Conservation (phyloP, 257 asterid genomes). For the Solanum bulbocastanum region DNA sequence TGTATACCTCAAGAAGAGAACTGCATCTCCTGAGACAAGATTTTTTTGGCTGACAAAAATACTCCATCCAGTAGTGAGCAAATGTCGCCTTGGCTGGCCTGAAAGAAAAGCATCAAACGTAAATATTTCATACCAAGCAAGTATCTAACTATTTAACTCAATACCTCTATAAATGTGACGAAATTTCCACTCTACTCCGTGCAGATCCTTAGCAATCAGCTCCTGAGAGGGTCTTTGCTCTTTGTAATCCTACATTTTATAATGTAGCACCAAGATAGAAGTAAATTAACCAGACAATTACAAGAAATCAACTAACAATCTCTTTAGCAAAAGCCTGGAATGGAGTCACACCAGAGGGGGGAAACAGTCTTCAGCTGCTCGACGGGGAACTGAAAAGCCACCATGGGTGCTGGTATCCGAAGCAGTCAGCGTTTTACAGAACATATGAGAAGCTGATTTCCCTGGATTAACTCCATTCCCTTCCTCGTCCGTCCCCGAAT, state of each 20-base stretch:
- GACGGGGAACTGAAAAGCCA: slow-evolving; percentile 96
- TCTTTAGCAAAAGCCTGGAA: not conserved
- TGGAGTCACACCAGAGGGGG: slow-evolving; percentile 74
- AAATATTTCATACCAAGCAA: not conserved
- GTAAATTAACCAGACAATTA: not conserved
- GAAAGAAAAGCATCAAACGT: slow-evolving; percentile 16
- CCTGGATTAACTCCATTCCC: slow-evolving; percentile 35
- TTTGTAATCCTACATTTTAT: slow-evolving; percentile 54
- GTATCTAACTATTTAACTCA: not conserved
- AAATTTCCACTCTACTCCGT: slow-evolving; percentile 95
- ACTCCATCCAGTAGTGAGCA: slow-evolving; percentile 99
- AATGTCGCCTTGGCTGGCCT: slow-evolving; percentile 99
- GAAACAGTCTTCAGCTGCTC: slow-evolving; percentile 99
- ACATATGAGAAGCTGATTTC: slow-evolving; percentile 89
- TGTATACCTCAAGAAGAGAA: slow-evolving; percentile 76
- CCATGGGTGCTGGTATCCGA: slow-evolving; percentile 98
- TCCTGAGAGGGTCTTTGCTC: slow-evolving; percentile 97
- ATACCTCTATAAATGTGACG: slow-evolving; percentile 96
- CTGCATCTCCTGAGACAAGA: slow-evolving; percentile 88
- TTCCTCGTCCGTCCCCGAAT: slow-evolving; percentile 37
- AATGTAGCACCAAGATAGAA: not conserved
- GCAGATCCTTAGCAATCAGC: slow-evolving; percentile 83
- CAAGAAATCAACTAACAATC: not conserved
- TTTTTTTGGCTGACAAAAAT: slow-evolving; percentile 86
- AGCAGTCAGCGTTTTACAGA: slow-evolving; percentile 95